Base-by-base conservation (phyloP, 2,329 filamentous ascomycete species). In the Aspergillus sojae region DNA sequence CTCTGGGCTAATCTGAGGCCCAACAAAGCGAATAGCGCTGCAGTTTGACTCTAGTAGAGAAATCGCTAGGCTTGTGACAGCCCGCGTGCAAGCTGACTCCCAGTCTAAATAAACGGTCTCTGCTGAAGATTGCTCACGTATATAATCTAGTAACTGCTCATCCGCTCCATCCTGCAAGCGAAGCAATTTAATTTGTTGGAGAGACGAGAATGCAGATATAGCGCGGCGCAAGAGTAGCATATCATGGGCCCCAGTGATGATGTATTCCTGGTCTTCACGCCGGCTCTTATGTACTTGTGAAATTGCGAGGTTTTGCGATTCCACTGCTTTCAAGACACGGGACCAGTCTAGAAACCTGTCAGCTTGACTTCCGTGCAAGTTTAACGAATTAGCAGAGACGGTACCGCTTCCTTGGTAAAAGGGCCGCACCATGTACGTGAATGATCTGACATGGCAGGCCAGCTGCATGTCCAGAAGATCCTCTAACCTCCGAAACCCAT, bases 131-230 rank as follows among this genome's bases (percentile, higher is more conserved):
- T 83, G 80, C 55, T 81, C 76, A 54, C 80, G 79, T 52, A 88
- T 79, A 66, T 84, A 85, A 19, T 81, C 78, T 53, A 86, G 77
- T 16, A 89, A 79, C 26, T 81, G 76, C 54, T 82, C 81, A 69
- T 90, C 88, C 63, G 86, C 81, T 63, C 83, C 79, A 64, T 90
- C 87, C 66, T 87, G 84, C 14, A 90, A 77, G 6, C 86, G 84
- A 30, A 91, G 81, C 16, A 91, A 82, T 65, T 90, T 87, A 57
- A 91, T 83, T 70, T 90, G 85, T 69, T 89, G 86, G 12, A 91
- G 80, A 32, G 83, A 82, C 2, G 81, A 84, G 70, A 91, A 90
- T 1, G 84, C 83, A 39, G 79, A 77, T 65, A 89, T 82, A 21
- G 86, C 86, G 62, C 82, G 81, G 63, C 81, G 84, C 39, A 89